Evolutionary conservation across 2,329 filamentous ascomycete genomes (phyloP), one percentile per base, ranked within the genome.

Genomic region (Tolypocladium ovalisporum): DNA sequence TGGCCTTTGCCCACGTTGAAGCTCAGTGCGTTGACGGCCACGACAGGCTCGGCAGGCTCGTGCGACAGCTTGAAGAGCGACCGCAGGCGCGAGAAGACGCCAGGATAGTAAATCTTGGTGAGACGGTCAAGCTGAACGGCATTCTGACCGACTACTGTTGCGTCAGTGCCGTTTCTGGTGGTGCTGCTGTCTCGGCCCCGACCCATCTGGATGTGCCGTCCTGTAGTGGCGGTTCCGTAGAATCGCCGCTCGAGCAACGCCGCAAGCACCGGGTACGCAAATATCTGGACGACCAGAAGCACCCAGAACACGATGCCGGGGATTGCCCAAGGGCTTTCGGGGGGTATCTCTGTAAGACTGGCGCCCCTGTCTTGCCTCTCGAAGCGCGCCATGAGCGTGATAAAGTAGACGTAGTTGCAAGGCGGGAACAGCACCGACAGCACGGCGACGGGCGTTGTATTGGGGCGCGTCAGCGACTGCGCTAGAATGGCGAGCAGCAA

Each of bases 401-500:
- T 79, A 67, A 93, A 94, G 68, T 86, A 91, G 17, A 93, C 87
- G 67, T 90, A 96, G 64, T 90, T 92, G 77, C 92, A 95, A 0
- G 92, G 89, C 0, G 90, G 83, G 67, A 97, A 97, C 0, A 97
- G 71, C 17, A 95, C 68, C 59, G 87, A 87, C 15, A 96, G 76
- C 4, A 89, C 75, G 7, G 81, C 79, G 3, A 93, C 88, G 1
- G 84, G 79, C 1, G 75, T 84, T 0, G 85, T 88, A 10, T 73
- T 76, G 4, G 84, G 83, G 1, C 77, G 78, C 0, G 80, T 84
- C 22, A 89, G 75, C 19, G 90, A 83, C 70, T 97, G 92, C 0
- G 90, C 86, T 27, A 96, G 76, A 63, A 97, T 88, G 19, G 88
- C 91, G 1, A 97, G 77, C 2, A 95, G 73, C 32, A 95, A 79